Percentiles rank a stretch among this genome's conserved stretches.
Conservation (phyloP, 768 basidiomycete species). For the Boletus speciosus region DNA sequence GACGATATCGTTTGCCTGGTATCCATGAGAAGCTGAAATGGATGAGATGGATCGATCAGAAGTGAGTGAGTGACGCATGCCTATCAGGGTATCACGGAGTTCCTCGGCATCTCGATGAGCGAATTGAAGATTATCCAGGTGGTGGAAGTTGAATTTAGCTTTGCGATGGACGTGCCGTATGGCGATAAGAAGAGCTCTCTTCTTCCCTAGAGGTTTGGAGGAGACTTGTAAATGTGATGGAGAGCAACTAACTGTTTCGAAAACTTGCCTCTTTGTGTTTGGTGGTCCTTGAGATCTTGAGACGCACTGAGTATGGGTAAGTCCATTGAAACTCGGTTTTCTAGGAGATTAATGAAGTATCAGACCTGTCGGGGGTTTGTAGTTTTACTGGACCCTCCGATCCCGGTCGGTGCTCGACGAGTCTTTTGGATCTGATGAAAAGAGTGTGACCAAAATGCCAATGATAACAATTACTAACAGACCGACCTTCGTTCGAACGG, state of each 20-base stretch:
- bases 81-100: constrained; percentile 16
- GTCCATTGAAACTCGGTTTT: not conserved
- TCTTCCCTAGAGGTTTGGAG: constrained; percentile 2
- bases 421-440: too few relatives aligned
- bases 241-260: not conserved
- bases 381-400: not conserved
- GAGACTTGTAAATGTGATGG: not conserved
- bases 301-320: not conserved
- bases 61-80: not conserved
- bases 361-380: not conserved
- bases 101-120: constrained; percentile 20
- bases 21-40: constrained; percentile 35
- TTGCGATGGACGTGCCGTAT: constrained; percentile 7
- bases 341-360: not conserved
- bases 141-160: not conserved
- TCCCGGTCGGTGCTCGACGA: not conserved
- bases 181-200: constrained; percentile 22
- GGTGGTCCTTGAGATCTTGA: not conserved
- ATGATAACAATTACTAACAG: too few relatives aligned
- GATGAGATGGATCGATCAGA: not conserved
- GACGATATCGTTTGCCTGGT: constrained; percentile 38
- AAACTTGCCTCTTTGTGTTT: not conserved
- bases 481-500: too few relatives aligned
- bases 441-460: too few relatives aligned
- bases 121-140: constrained; percentile 7